Conservation (phyloP, 345 rosid species). For the Citrus cavaleriei region DNA sequence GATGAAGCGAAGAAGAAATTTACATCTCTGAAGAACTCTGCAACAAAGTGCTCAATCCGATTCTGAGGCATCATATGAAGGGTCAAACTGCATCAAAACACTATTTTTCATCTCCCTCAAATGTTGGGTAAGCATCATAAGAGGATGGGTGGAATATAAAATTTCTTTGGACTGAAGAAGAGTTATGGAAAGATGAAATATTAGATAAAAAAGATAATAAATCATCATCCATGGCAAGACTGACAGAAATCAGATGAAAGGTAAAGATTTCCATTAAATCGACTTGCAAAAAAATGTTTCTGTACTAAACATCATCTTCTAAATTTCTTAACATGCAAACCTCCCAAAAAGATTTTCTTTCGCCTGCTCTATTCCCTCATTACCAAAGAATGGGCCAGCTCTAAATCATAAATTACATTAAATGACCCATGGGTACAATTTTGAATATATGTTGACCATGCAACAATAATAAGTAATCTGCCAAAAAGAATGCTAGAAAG, state of each 20-base stretch:
- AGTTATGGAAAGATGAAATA: neutral
- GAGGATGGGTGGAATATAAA: neutral
- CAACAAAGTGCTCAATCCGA: neutral
- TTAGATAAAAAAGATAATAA: neutral
- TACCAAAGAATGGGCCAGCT: conserved; percentile 18
- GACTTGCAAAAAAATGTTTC: conserved; percentile 6
- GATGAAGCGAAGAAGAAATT: neutral
- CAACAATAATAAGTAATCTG: conserved; percentile 22
- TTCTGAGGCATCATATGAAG: neutral
- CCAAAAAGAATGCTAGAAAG: conserved; percentile 6
- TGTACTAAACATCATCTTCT: conserved; percentile 17
- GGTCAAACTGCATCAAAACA: neutral
- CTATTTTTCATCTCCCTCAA: neutral
- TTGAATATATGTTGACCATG: conserved; percentile 23
- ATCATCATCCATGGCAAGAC: neutral
- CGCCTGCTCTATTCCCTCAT: conserved; percentile 14
- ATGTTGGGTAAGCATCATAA: neutral
- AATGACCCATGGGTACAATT: conserved; percentile 14
- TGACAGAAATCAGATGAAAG: neutral
- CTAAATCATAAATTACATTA: conserved; percentile 33
- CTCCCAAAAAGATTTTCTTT: conserved; percentile 1
- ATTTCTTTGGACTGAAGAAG: neutral
- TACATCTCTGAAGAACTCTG: neutral
- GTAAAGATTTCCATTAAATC: neutral
- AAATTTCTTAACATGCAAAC: conserved; percentile 17